These are phyloP conservation scores for Quercus phellos DNA, from an alignment of 331 rosid genomes.

Conservation along the genomic window DNA sequence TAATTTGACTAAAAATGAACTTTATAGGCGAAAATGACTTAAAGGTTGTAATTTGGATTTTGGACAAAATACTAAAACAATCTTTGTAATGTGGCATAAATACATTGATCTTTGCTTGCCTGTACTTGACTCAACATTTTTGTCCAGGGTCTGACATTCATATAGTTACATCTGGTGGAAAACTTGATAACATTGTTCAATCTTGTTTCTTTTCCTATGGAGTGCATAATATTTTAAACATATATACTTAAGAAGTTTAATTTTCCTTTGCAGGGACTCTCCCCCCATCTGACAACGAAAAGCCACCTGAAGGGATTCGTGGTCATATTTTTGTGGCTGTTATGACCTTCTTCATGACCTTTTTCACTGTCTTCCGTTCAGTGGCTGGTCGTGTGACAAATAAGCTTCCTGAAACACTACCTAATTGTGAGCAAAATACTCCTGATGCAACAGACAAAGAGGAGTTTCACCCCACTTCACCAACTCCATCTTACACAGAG, in stretches of 20 bases:
- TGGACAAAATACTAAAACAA: neutral
- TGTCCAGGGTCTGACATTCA: neutral
- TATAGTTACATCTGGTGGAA: neutral
- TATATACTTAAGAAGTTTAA: neutral
- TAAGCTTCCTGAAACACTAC: constrained; percentile 40
- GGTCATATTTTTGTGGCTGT: constrained; percentile 52
- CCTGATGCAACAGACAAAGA: constrained; percentile 32
- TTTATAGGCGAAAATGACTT: too few relatives aligned
- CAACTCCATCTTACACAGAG: constrained; percentile 29
- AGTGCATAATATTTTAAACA: too few relatives aligned
- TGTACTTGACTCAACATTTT: neutral
- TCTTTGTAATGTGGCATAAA: neutral
- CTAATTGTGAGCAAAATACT: constrained; percentile 29
- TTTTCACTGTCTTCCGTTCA: constrained; percentile 43
- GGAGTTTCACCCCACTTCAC: constrained; percentile 40
- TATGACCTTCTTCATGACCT: constrained; percentile 59
- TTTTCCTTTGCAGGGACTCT: constrained; percentile 49
- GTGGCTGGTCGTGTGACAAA: constrained; percentile 40
- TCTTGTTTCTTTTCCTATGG: neutral
- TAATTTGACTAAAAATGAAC: too few relatives aligned
- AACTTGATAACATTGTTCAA: neutral
- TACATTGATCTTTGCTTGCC: neutral
- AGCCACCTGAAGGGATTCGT: constrained; percentile 43
- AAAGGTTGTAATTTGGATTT: too few relatives aligned
- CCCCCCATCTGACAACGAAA: constrained; percentile 35